A percentile compares a stretch with the other conserved stretches of the same genome.
Evolutionary conservation across 2,329 filamentous ascomycete genomes (phyloP).

Genomic region (Xylariaceae sp.): DNA sequence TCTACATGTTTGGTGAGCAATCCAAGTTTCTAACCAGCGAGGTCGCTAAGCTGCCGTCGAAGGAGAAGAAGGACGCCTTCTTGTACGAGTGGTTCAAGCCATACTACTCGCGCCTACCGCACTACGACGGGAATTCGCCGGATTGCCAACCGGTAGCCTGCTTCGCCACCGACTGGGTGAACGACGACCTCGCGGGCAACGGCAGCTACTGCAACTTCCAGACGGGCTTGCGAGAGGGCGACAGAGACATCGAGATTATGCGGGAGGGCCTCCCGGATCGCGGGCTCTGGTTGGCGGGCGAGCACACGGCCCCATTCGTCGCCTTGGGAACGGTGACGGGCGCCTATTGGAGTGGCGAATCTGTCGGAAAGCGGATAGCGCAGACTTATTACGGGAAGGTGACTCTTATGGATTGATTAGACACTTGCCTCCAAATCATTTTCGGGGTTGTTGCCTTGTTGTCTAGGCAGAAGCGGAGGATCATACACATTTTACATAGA

Average conservation of each 20-base stretch:
- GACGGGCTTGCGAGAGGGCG: constrained; percentile 62
- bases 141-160: constrained; percentile 58
- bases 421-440: too few species aligned
- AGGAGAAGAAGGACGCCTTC: constrained; percentile 45
- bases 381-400: constrained; percentile 42
- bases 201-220: constrained; percentile 87
- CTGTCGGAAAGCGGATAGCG: constrained; percentile 60
- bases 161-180: constrained; percentile 71
- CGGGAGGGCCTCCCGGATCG: constrained; percentile 57
- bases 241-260: constrained; percentile 64
- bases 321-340: constrained; percentile 84
- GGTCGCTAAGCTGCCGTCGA: constrained; percentile 36
- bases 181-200: constrained; percentile 72
- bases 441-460: too few species aligned
- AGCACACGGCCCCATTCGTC: constrained; percentile 87
- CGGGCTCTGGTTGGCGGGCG: constrained; percentile 80
- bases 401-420: constrained; percentile 8
- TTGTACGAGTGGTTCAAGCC: constrained; percentile 67
- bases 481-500: too few species aligned
- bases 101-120: constrained; percentile 70
- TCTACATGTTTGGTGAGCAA: constrained; percentile 69
- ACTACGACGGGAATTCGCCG: constrained; percentile 50
- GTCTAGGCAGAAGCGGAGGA: too few species aligned
- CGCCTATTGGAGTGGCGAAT: constrained; percentile 87
- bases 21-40: constrained; percentile 48